These are phyloP conservation scores for Calonectria naviculata DNA, from an alignment of 2,329 filamentous ascomycete genomes.

Conservation along the genomic window DNA sequence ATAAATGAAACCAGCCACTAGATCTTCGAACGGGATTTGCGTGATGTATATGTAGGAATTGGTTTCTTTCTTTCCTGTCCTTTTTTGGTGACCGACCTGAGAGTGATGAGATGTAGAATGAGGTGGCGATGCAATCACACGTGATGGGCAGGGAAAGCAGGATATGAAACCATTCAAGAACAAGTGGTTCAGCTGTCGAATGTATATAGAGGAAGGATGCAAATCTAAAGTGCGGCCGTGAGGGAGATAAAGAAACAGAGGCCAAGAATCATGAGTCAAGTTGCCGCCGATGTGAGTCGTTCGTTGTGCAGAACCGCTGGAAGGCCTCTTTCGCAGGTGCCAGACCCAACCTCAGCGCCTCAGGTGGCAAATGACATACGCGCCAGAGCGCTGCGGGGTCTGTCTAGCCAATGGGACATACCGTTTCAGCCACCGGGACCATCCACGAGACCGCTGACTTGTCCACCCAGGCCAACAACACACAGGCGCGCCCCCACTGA, in stretches of 20 bases:
- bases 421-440: constrained; percentile 11
- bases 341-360: constrained; percentile 10
- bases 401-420: constrained; percentile 1
- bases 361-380: constrained; percentile 10
- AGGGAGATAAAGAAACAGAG: neutral
- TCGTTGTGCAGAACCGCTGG: neutral
- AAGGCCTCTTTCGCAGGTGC: neutral
- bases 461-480: neutral
- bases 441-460: neutral
- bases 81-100: no score
- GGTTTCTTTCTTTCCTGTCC: neutral
- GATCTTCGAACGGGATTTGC: neutral
- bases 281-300: neutral
- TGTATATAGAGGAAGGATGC: neutral
- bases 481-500: neutral
- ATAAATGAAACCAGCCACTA: neutral
- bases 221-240: neutral
- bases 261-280: constrained; percentile 9
- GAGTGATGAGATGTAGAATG: neutral
- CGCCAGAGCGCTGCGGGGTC: neutral
- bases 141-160: neutral
- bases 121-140: neutral
- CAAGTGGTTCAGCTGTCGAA: neutral
- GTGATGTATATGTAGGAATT: neutral
- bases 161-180: neutral